Base-by-base conservation (phyloP, 352 stramenopile genomes). In the Phytophthora pluvialis region DNA sequence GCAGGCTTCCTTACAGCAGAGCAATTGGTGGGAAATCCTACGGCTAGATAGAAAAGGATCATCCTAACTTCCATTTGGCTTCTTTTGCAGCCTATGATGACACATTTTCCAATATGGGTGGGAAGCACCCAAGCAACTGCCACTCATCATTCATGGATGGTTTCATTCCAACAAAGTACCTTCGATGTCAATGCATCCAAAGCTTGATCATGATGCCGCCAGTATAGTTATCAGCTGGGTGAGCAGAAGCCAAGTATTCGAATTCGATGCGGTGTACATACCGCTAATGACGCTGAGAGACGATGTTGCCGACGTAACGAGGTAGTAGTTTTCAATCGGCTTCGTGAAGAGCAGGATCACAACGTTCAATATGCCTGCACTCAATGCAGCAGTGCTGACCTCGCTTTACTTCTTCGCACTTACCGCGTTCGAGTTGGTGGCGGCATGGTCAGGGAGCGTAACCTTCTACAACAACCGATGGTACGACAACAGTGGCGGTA, bases 391-490 rank as follows among this genome's bases (percentile, higher is more conserved):
- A 5, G 21, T 31, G 16, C 6, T 48, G 11, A 9, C 33, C 9
- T 48, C 16, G 9, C 12, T 48, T 10, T 16, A 21, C 21, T 21
- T 21, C 21, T 21, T 21, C 21, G 21, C 21, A 21, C 21, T 21
- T 21, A 21, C 28, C 25, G 10, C 5, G 42, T 18, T 48, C 18
- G 21, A 33, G 4, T 32, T 18, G 25, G 31, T 45, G 13, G 33
- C 35, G 13, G 60, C 51, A 25, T 68, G 60, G 60, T 63, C 31
- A 6, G 60, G 60, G 4, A 63, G 28, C 26, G 64, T 73, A 26
- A 61, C 51, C 18, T 72, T 72, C 33, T 72, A 60, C 33, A 60
- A 72, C 16, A 55, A 67, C 21, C 11, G 18, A 3, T 46, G 53
- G 43, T 35, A 67, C 16, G 50, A 61, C 44, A 26, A 51, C 5